Base-by-base conservation (phyloP, 2,329 filamentous ascomycete species). In the Phialophora verrucosa region DNA sequence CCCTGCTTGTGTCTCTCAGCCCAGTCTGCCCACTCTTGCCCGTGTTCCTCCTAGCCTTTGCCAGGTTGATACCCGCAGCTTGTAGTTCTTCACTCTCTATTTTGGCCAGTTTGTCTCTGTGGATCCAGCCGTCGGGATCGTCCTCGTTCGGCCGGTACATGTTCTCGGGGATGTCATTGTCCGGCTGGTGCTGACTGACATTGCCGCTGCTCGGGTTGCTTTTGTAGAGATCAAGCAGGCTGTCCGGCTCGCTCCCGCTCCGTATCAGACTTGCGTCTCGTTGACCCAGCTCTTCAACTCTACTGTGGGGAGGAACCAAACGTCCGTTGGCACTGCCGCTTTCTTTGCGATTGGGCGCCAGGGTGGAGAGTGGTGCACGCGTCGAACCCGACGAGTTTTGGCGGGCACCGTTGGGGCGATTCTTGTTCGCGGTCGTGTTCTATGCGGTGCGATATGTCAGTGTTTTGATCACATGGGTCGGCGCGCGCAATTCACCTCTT, bases 71-170 rank as follows among this genome's bases (percentile, higher is more conserved):
- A 23, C 81, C 80, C 10, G 80, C 79, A 69, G 81, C 80, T 61
- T 83, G 81, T 57, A 83, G 71, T 70, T 83, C 82, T 73, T 83
- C 80, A 63, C 80, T 83, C 70, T 83, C 82, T 38, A 83, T 83
- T 62, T 78, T 78, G 25, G 81, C 81, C 64, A 83, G 71, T 71
- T 83, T 83, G 70, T 83, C 82, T 10, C 82, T 77, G 67, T 83
- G 82, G 61, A 83, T 83, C 82, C 82, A 83, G 47, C 81, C 79
- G 64, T 78, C 78, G 23, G 76, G 71, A 35, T 76, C 73, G 23
- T 72, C 70, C n/a, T 78, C 76, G 38, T 74, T 42, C 4, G 68
- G 72, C 25, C 66, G 55, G 53, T 72, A 72, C 72, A 72, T 73
- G 64, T 72, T 72, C 51, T 72, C 71, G 42, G 72, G 71, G 44